These are phyloP conservation scores for Euphorbia schlechtendalii DNA, from an alignment of 441 rosid species.

Conservation along the genomic window DNA sequence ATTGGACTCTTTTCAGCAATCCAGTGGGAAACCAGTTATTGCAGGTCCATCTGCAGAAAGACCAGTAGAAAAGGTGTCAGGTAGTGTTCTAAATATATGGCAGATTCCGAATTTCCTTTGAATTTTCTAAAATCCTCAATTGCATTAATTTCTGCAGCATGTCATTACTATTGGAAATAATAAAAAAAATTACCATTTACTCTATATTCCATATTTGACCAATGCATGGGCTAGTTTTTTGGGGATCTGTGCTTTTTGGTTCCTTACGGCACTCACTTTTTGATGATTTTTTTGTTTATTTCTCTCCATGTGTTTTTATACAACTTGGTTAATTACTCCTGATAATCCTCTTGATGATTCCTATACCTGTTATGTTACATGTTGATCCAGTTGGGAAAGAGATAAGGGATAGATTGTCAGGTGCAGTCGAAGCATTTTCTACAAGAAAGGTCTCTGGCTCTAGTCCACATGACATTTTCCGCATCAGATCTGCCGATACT, in stretches of 20 bases:
- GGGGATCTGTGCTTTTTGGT: neutral
- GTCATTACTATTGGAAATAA: constrained; percentile 1
- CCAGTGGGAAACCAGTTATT: constrained; percentile 46
- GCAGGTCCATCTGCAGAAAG: constrained; percentile 61
- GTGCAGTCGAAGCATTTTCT: constrained; percentile 89
- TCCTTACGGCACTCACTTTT: neutral
- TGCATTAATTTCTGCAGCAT: neutral
- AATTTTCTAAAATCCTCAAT: constrained; percentile 3
- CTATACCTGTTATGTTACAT: constrained; percentile 2
- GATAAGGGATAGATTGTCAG: constrained; percentile 71
- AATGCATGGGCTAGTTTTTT: neutral
- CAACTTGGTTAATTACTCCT: neutral
- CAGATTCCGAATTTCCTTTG: constrained; percentile 5
- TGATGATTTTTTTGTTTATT: neutral
- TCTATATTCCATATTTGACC: neutral
- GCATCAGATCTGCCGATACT: constrained; percentile 55
- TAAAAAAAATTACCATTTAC: neutral
- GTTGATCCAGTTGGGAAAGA: constrained; percentile 60
- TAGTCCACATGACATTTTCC: constrained; percentile 57
- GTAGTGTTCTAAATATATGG: constrained; percentile 26
- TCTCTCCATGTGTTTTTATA: neutral
- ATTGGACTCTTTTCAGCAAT: constrained; percentile 33
- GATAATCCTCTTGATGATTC: neutral
- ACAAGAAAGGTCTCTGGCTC: constrained; percentile 51
- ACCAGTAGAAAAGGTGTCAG: constrained; percentile 56